Base-by-base conservation (phyloP, 1,284 basidiomycete genomes). In the Moniliophthora roreri region DNA sequence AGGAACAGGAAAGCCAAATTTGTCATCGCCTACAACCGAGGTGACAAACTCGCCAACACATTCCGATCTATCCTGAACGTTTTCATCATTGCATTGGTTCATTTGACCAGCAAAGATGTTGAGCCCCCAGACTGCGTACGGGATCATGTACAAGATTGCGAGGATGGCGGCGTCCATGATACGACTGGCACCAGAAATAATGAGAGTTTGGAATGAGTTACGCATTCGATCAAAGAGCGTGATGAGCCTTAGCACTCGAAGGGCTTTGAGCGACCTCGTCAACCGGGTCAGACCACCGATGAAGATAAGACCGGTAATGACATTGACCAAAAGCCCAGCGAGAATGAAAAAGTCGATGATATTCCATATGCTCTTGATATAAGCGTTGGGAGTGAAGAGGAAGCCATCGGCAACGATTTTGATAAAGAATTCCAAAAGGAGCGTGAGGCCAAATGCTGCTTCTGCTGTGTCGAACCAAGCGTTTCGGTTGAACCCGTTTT, bases 111-210 rank as follows among this genome's bases (percentile, higher is more conserved):
- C 78, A 69, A 98, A 98, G 66, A 98, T 91, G 63, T 96, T 98
- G 55, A 95, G 82, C 4, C 95, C 96, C 95, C 96, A 98, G 1
- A 98, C 88, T 3, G 96, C 95, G 65, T 95, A 98, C 0, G 96
- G 96, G 59, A 99, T 92, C 80, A 98, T 89, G 73, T 98, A 95
- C 47, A 98, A 79, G 50, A 97, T 83, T 44, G 95, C 93, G n/a
- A 99, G 83, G 49, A 98, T 70, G 0, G 89, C 92, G 0, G 96
- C 96, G 62, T 98, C 94, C 51, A 97, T 61, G 57, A 99, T 95
- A 62, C 93, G 87, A 16, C 81, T 71, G 1, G 89, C 89, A 3
- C 95, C 96, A 2, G 91, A 91, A 54, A 98, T 88, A 65, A 98
- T 87, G 50, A 98, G 78, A n/a, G 87, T 87, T 65, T 96, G 86